These are phyloP conservation scores for Aspergillus baeticus DNA, from an alignment of 495 filamentous ascomycete genomes.

Conservation along the genomic window DNA sequence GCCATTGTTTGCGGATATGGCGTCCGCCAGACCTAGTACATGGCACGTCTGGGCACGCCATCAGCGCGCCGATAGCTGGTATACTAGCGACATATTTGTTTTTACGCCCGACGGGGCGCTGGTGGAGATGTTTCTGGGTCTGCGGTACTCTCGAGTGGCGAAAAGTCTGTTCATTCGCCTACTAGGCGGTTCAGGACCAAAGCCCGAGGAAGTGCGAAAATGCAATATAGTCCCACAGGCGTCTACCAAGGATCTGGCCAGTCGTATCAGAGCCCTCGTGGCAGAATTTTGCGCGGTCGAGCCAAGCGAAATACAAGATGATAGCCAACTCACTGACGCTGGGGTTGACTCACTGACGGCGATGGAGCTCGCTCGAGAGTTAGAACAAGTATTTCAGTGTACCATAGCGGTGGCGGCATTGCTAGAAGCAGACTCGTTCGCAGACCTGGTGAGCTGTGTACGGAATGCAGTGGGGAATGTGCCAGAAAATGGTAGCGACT, in stretches of 20 bases:
- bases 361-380: slow-evolving; percentile 53
- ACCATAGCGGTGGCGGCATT: slow-evolving; percentile 33
- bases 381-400: slow-evolving; percentile 45
- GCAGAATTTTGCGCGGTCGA: slow-evolving; percentile 44
- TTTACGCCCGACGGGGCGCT: slow-evolving; percentile 45
- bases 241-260: not conserved
- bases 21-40: slow-evolving; percentile 20
- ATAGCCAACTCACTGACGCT: slow-evolving; percentile 42
- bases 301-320: slow-evolving; percentile 34
- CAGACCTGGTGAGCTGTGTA: slow-evolving; percentile 16
- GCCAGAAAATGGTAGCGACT: not conserved
- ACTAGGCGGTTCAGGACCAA: not conserved
- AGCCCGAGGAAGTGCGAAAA: not conserved
- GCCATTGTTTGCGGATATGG: slow-evolving; percentile 28
- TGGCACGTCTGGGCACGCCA: slow-evolving; percentile 49
- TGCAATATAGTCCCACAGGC: not conserved
- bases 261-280: slow-evolving; percentile 16
- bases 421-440: slow-evolving; percentile 31
- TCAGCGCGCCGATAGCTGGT: slow-evolving; percentile 33
- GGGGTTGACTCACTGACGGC: slow-evolving; percentile 57
- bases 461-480: slow-evolving; percentile 6
- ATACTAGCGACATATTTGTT: slow-evolving; percentile 50
- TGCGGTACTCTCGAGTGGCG: slow-evolving; percentile 44
- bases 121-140: slow-evolving; percentile 49
- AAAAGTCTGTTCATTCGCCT: slow-evolving; percentile 39